These are phyloP conservation scores for Citrullus amarus DNA, from an alignment of 306 rosid species.

Conservation along the genomic window DNA sequence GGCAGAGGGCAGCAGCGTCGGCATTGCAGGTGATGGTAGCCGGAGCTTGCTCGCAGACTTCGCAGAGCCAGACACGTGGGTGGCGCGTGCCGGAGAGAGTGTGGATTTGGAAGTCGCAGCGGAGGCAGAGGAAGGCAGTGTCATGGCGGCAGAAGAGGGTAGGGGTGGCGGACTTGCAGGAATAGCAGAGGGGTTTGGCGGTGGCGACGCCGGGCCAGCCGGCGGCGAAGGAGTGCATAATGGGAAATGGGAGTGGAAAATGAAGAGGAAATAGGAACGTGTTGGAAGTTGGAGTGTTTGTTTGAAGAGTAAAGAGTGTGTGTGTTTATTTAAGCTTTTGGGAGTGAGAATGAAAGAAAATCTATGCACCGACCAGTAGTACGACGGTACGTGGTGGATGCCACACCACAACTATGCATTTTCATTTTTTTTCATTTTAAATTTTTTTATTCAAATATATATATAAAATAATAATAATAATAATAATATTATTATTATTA, in stretches of 20 bases:
- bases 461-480: too few relatives aligned
- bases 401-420: constrained; percentile 1
- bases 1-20: constrained; percentile 78
- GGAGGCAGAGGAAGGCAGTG: constrained; percentile 55
- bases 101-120: constrained; percentile 64
- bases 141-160: constrained; percentile 57
- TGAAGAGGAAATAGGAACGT: not conserved
- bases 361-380: constrained; percentile 4
- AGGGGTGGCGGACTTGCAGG: constrained; percentile 48
- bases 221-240: constrained; percentile 17
- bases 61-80: constrained; percentile 86
- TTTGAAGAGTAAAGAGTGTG: not conserved
- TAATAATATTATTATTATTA: too few relatives aligned
- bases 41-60: constrained; percentile 88
- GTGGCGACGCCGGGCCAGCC: constrained; percentile 29
- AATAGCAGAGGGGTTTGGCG: constrained; percentile 38
- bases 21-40: constrained; percentile 89
- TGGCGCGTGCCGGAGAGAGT: constrained; percentile 42
- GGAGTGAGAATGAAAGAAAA: not conserved
- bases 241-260: not conserved
- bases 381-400: not conserved
- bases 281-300: not conserved
- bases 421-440: not conserved
- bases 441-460: too few relatives aligned
- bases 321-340: not conserved